Conservation (phyloP, 2,329 filamentous ascomycete genomes). For the Aspergillus pseudoterreus region DNA sequence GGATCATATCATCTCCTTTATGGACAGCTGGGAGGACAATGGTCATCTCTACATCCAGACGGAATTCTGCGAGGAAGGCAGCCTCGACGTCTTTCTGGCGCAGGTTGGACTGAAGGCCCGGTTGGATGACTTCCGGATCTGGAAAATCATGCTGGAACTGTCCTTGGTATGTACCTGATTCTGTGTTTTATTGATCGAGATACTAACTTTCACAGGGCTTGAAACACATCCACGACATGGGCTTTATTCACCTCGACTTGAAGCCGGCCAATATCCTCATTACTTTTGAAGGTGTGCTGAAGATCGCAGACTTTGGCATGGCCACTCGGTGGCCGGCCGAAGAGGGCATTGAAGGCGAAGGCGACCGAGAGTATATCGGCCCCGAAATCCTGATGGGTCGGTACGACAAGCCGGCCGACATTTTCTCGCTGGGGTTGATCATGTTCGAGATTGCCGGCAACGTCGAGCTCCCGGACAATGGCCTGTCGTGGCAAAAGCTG, state of each 20-base stretch:
- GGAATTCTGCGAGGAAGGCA: constrained; percentile 93
- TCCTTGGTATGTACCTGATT: constrained; percentile 62
- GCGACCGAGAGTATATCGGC: constrained; percentile 93
- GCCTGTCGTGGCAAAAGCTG: constrained; percentile 83
- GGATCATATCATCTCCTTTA: constrained; percentile 80
- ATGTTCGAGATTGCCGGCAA: constrained; percentile 94
- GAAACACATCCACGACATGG: constrained; percentile 82
- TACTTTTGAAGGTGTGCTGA: constrained; percentile 62
- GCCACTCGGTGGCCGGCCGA: constrained; percentile 75
- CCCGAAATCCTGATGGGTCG: constrained; percentile 84
- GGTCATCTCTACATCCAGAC: constrained; percentile 93
- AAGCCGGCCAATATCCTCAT: constrained; percentile 66
- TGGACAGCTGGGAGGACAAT: constrained; percentile 84
- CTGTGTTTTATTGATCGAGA: not conserved
- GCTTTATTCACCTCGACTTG: constrained; percentile 69
- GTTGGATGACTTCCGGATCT: constrained; percentile 95
- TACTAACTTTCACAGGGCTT: constrained; percentile 60
- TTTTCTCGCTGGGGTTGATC: constrained; percentile 92
- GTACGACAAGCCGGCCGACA: constrained; percentile 85
- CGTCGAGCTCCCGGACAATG: constrained; percentile 89
- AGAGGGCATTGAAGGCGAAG: constrained; percentile 78
- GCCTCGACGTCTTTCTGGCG: constrained; percentile 79
- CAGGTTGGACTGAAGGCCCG: constrained; percentile 78
- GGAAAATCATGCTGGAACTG: constrained; percentile 92
- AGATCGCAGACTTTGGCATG: constrained; percentile 67